Evolutionary conservation across 2,329 filamentous ascomycete genomes (phyloP).

Genomic region (Beauveria sp.): DNA sequence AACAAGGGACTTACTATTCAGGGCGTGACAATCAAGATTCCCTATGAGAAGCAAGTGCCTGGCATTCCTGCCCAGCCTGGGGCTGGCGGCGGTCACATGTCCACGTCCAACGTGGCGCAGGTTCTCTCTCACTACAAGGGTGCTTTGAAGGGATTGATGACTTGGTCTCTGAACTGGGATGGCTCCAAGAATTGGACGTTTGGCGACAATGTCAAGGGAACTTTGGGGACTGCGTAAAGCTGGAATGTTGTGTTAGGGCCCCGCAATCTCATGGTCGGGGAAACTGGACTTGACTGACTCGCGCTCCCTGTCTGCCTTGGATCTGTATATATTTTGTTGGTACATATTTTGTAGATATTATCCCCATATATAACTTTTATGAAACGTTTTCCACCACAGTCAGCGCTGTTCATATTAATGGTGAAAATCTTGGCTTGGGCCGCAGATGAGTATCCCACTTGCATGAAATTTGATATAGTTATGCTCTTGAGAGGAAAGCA

Average conservation of each 20-base stretch:
- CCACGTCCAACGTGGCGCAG: conserved; percentile 21
- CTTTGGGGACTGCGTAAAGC: background rate
- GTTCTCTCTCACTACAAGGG: conserved; percentile 25
- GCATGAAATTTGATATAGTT: too few species aligned
- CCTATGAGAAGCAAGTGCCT: conserved; percentile 28
- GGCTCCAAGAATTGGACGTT: conserved; percentile 27
- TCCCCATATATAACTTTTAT: background rate
- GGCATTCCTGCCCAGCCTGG: conserved; percentile 28
- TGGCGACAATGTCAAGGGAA: conserved; percentile 22
- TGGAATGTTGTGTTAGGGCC: background rate
- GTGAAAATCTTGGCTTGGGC: too few species aligned
- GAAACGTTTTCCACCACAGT: too few species aligned
- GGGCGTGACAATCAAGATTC: conserved; percentile 25
- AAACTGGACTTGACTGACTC: background rate
- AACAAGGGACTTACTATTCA: conserved; percentile 24
- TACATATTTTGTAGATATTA: background rate
- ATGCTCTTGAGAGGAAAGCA: background rate
- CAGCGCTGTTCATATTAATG: too few species aligned
- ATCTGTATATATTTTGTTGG: background rate
- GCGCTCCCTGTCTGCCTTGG: too few species aligned
- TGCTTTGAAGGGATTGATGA: conserved; percentile 28
- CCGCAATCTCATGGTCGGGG: background rate
- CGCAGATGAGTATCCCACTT: too few species aligned
- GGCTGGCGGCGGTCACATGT: conserved; percentile 27
- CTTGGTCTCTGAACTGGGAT: conserved; percentile 32